phyloP scores from a whole-genome alignment of 164 flowering plant species.

The Stephania japonica region DNA sequence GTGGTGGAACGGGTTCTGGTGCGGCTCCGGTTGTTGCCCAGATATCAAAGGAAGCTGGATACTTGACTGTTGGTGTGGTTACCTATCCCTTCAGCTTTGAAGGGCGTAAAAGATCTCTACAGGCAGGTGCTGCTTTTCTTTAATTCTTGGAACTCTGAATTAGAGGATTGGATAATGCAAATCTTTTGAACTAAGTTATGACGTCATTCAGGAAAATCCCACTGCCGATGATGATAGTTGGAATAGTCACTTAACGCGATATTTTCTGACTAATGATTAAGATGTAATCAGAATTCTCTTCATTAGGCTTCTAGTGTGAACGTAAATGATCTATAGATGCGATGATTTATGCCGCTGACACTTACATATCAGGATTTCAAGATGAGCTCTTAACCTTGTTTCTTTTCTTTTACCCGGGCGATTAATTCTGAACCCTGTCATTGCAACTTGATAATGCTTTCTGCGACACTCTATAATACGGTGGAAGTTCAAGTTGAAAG shows the following conservation, averaged over 20 bases:
- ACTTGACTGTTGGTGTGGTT: constrained; percentile 96
- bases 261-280: not conserved
- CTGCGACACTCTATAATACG: not conserved
- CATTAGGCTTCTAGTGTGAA: not conserved
- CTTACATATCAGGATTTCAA: not conserved
- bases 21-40: constrained; percentile 99
- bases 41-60: constrained; percentile 91
- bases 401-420: not conserved
- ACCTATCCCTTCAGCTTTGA: constrained; percentile 98
- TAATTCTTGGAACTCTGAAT: not conserved
- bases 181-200: not conserved
- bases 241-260: not conserved
- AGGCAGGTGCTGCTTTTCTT: constrained; percentile 48
- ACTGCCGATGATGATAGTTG: not conserved
- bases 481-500: not conserved
- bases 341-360: not conserved
- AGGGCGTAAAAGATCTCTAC: constrained; percentile 92
- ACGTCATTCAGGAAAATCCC: not conserved
- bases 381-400: not conserved
- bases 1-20: constrained; percentile 98
- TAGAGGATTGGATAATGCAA: not conserved
- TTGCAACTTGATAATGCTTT: not conserved
- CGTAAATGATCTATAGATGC: not conserved
- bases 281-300: not conserved
- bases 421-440: not conserved